A percentile compares a stretch with the other conserved stretches of the same genome.
These are phyloP conservation scores for Trichoderma pleuroti DNA, from an alignment of 2,329 filamentous ascomycete species.

Conservation along the genomic window DNA sequence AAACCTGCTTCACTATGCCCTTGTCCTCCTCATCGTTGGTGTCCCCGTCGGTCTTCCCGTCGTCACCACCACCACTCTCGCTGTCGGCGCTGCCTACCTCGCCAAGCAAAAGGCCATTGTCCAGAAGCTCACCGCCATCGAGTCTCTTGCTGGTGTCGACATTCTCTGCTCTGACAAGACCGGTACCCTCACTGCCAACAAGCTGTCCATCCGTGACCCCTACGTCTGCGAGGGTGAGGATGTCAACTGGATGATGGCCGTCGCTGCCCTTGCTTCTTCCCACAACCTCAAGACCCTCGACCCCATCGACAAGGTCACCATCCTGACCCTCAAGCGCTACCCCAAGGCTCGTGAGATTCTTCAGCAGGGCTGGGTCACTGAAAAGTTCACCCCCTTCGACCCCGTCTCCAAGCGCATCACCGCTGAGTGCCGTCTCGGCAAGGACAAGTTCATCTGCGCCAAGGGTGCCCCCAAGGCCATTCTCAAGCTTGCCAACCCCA, in stretches of 20 bases:
- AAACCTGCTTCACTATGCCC: constrained; percentile 74
- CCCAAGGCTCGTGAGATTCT: constrained; percentile 77
- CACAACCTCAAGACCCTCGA: constrained; percentile 96
- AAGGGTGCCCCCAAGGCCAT: constrained; percentile 89
- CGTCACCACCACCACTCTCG: constrained; percentile 93
- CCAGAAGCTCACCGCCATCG: constrained; percentile 87
- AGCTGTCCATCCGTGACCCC: constrained; percentile 80
- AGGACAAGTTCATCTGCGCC: constrained; percentile 82
- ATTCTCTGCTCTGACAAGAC: constrained; percentile 96
- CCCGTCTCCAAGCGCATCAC: constrained; percentile 91
- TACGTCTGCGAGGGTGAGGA: constrained; percentile 80
- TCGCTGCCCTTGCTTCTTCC: constrained; percentile 82
- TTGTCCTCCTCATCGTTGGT: constrained; percentile 87
- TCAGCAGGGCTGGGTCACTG: constrained; percentile 77
- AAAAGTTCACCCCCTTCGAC: constrained; percentile 79
- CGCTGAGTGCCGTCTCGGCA: constrained; percentile 74
- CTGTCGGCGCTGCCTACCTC: constrained; percentile 85
- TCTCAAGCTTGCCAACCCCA: constrained; percentile 79
- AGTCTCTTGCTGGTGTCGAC: constrained; percentile 87
- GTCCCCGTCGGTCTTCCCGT: constrained; percentile 90
- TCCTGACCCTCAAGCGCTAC: constrained; percentile 79
- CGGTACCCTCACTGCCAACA: constrained; percentile 91
- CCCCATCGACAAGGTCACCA: constrained; percentile 90
- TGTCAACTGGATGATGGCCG: constrained; percentile 85
- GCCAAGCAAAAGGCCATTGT: constrained; percentile 92